Percentiles rank a stretch among this genome's conserved stretches.
Evolutionary conservation across 1,139 yeast genomes (phyloP).

Genomic region (Yamadazyma songkhlaensis): DNA sequence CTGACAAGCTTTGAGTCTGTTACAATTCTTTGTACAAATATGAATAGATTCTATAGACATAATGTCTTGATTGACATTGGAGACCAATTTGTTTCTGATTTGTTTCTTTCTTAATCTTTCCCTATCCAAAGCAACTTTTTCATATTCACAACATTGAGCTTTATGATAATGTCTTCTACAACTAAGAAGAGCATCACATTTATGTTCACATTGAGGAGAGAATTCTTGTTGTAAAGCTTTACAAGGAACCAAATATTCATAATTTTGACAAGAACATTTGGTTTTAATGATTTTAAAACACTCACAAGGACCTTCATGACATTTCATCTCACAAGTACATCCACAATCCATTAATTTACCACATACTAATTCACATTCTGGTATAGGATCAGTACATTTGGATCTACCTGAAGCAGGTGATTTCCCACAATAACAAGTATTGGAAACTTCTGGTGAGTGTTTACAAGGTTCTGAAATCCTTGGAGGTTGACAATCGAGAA

Average conservation of each 20-base stretch:
- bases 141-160: conserved; percentile 67
- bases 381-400: conserved; percentile 72
- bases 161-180: conserved; percentile 82
- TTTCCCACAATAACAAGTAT: conserved; percentile 77
- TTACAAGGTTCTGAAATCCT: conserved; percentile 52
- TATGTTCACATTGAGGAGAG: conserved; percentile 64
- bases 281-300: conserved; percentile 50
- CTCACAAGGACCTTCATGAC: conserved; percentile 78
- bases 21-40: conserved; percentile 72
- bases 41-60: conserved; percentile 73
- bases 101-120: conserved; percentile 57
- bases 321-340: conserved; percentile 59
- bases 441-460: conserved; percentile 54
- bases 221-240: conserved; percentile 48
- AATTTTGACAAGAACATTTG: conserved; percentile 53
- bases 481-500: conserved; percentile 56
- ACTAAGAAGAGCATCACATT: conserved; percentile 72
- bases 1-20: conserved; percentile 67
- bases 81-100: conserved; percentile 38
- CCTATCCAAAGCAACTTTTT: conserved; percentile 59
- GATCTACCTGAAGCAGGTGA: conserved; percentile 35
- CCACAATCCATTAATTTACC: conserved; percentile 70
- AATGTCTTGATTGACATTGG: conserved; percentile 30
- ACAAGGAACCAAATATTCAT: conserved; percentile 61
- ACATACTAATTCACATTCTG: conserved; percentile 68